A percentile compares a stretch with the other conserved stretches of the same genome.
These are phyloP conservation scores for Sutorius australiensis DNA, from an alignment of 768 basidiomycete species.

Conservation along the genomic window DNA sequence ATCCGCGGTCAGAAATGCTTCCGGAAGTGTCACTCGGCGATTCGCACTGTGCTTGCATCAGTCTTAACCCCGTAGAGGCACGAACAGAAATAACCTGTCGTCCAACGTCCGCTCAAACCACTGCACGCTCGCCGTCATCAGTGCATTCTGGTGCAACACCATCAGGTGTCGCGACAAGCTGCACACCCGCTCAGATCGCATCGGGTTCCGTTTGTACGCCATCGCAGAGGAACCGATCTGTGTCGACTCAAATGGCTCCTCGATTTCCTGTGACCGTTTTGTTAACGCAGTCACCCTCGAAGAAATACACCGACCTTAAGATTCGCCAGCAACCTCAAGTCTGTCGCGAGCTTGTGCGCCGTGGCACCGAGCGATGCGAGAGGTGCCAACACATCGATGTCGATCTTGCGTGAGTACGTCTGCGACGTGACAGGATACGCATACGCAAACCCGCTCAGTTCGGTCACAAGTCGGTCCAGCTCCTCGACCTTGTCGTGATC, in stretches of 20 bases:
- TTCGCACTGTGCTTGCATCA: conserved; percentile 64
- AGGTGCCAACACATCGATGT: conserved; percentile 86
- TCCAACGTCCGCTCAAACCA: conserved; percentile 99
- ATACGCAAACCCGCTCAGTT: conserved; percentile 88
- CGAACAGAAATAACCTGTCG: conserved; percentile 59
- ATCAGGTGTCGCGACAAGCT: conserved; percentile 94
- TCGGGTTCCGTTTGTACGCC: conserved; percentile 99
- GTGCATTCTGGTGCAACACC: conserved; percentile 92
- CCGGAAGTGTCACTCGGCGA: conserved; percentile 92
- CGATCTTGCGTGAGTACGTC: conserved; percentile 98
- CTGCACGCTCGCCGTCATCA: conserved; percentile 92
- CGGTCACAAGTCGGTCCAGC: conserved; percentile 84
- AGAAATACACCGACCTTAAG: conserved; percentile 57
- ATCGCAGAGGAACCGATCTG: conserved; percentile 97
- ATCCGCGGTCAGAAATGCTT: conserved; percentile 95
- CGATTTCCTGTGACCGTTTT: conserved; percentile 65
- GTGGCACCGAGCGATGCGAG: conserved; percentile 90
- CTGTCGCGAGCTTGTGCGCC: conserved; percentile 97
- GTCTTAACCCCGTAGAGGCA: neutral
- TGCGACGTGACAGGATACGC: conserved; percentile 98
- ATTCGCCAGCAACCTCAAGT: conserved; percentile 90
- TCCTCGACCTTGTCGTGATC: conserved; percentile 93
- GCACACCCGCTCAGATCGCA: conserved; percentile 98
- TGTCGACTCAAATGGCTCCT: conserved; percentile 98
- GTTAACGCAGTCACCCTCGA: conserved; percentile 2